A percentile compares a stretch with the other conserved stretches of the same genome.
These are phyloP conservation scores for Populus hybrid DNA, from an alignment of 441 rosid genomes.

Conservation along the genomic window DNA sequence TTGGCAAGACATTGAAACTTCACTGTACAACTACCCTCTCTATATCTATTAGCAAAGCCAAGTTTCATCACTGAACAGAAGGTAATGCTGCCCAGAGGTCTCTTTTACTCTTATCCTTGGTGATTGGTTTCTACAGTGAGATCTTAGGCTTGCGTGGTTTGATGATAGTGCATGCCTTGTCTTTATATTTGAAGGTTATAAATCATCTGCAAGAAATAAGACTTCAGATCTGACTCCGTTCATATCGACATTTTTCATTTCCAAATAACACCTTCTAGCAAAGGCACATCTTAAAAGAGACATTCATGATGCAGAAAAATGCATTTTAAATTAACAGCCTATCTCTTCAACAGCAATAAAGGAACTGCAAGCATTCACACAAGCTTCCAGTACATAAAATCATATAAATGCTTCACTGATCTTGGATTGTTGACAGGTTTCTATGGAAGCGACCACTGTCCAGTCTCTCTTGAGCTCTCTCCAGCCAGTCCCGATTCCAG, in stretches of 20 bases:
- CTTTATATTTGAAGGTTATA: neutral
- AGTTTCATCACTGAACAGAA: neutral
- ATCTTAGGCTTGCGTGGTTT: neutral
- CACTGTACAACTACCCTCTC: neutral
- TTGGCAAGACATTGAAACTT: neutral
- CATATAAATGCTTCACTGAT: neutral
- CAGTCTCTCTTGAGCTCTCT: slow-evolving; percentile 75
- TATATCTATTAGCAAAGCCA: neutral
- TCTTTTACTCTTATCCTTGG: neutral
- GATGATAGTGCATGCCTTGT: neutral
- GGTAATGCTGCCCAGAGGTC: neutral
- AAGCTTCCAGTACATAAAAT: neutral
- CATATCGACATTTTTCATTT: neutral
- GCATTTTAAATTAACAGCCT: neutral
- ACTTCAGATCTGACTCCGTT: neutral
- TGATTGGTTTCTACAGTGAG: neutral
- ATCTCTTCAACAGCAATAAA: neutral
- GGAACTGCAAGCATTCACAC: neutral
- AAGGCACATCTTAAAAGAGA: neutral
- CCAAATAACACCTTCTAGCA: neutral
- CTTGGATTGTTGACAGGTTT: slow-evolving; percentile 47
- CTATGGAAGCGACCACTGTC: slow-evolving; percentile 92
- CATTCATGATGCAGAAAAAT: neutral
- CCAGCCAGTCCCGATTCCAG: slow-evolving; percentile 25
- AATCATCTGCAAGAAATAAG: neutral